Percentiles rank a stretch among this genome's conserved stretches.
These are phyloP conservation scores for Fomitopsis pinicola DNA, from an alignment of 1,284 basidiomycete species.

Conservation along the genomic window DNA sequence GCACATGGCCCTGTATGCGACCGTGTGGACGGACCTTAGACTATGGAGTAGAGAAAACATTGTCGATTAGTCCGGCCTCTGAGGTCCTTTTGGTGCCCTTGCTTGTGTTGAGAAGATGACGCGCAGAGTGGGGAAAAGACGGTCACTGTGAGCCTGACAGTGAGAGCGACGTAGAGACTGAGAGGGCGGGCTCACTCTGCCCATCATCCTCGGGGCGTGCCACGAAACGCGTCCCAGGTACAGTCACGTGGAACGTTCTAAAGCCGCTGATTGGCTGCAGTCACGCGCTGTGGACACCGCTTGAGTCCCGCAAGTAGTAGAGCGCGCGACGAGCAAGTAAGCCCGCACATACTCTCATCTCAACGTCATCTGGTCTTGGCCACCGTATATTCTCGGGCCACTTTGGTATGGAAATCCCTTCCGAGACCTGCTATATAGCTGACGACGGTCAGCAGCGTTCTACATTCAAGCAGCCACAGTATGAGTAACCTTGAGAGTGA, in stretches of 20 bases:
- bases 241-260: background rate
- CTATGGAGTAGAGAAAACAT: conserved; percentile 19
- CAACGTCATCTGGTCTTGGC: too few relatives aligned
- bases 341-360: too few relatives aligned
- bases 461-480: conserved; percentile 5
- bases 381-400: too few relatives aligned
- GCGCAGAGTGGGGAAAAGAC: background rate
- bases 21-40: conserved; percentile 13
- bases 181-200: background rate
- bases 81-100: too few relatives aligned
- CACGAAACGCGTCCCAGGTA: background rate
- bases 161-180: background rate
- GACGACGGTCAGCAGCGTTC: background rate
- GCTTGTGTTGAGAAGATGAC: background rate
- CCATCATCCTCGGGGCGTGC: background rate
- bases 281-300: background rate
- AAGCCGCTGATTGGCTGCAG: background rate
- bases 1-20: background rate
- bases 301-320: background rate
- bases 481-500: conserved; percentile 92
- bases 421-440: background rate
- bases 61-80: too few relatives aligned
- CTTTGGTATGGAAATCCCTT: too few relatives aligned
- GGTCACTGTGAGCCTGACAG: too few relatives aligned
- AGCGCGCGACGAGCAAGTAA: too few relatives aligned